phyloP scores from a whole-genome alignment of 257 asterid species.

The Knoxia roxburghii region DNA sequence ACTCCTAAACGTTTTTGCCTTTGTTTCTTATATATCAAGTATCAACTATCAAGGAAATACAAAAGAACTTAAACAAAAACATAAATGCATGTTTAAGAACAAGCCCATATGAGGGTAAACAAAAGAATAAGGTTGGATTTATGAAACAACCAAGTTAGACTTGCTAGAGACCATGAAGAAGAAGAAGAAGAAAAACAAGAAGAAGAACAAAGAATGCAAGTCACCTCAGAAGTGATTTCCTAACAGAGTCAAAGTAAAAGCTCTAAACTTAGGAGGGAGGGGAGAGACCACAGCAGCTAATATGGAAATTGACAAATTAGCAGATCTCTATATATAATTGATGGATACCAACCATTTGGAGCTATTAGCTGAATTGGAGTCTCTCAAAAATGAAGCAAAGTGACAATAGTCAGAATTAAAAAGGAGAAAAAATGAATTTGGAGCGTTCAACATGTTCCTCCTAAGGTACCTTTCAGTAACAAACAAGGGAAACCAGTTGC shows the following conservation, averaged over 20 bases:
- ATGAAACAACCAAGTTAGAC: neutral
- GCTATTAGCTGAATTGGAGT: slow-evolving; percentile 17
- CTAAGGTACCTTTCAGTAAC: slow-evolving; percentile 33
- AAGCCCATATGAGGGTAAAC: neutral
- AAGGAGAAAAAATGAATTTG: too few relatives aligned
- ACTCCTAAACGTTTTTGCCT: too few relatives aligned
- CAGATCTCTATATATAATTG: slow-evolving; percentile 24
- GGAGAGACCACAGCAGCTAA: neutral
- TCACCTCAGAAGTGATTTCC: slow-evolving; percentile 10
- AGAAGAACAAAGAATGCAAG: neutral
- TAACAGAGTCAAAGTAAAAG: slow-evolving; percentile 4
- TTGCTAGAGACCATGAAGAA: neutral
- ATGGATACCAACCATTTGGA: slow-evolving; percentile 14
- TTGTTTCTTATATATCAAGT: neutral
- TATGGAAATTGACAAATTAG: slow-evolving; percentile 11
- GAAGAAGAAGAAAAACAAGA: neutral
- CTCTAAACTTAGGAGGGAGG: neutral
- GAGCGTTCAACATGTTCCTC: slow-evolving; percentile 31
- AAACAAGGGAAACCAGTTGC: slow-evolving; percentile 23
- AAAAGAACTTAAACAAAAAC: neutral
- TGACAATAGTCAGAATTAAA: slow-evolving; percentile 26
- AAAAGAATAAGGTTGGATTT: too few relatives aligned
- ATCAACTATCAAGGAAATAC: slow-evolving; percentile 1
- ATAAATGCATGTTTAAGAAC: neutral
- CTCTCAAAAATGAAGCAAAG: slow-evolving; percentile 35